A percentile compares a stretch with the other conserved stretches of the same genome.
These are phyloP conservation scores for Termitomyces sp. DNA, from an alignment of 768 basidiomycete species.

Conservation along the genomic window DNA sequence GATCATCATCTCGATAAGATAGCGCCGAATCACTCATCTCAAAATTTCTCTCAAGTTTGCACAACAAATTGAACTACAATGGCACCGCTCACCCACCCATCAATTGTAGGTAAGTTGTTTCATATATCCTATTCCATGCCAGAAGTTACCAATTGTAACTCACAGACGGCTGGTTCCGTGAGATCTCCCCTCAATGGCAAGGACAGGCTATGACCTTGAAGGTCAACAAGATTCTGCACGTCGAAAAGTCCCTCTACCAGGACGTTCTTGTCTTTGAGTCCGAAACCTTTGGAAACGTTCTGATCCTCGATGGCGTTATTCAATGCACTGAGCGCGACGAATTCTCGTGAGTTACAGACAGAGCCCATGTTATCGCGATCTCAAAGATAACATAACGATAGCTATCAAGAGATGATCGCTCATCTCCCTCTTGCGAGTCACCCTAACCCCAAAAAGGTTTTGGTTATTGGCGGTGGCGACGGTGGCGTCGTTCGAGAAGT, in stretches of 20 bases:
- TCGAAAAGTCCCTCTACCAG: conserved; percentile 91
- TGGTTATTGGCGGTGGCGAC: conserved; percentile 98
- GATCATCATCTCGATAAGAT: conserved; percentile 10
- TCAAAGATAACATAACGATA: conserved; percentile 27
- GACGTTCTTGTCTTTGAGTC: conserved; percentile 98
- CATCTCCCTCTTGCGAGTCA: conserved; percentile 96
- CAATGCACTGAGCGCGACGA: conserved; percentile 99
- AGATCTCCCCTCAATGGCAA: conserved; percentile 94
- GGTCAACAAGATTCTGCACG: conserved; percentile 92
- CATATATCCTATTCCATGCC: conserved; percentile 2
- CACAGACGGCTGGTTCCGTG: conserved; percentile 91
- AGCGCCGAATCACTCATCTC: conserved; percentile 4
- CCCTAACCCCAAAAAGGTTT: conserved; percentile 92
- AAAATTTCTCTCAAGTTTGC: conserved; percentile 6
- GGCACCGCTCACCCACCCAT: conserved; percentile 55
- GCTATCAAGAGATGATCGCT: conserved; percentile 99
- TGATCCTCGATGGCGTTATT: conserved; percentile 92
- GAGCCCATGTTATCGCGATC: conserved; percentile 1
- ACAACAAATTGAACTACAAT: conserved; percentile 24
- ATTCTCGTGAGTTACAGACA: conserved; percentile 72
- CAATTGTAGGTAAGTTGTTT: conserved; percentile 46
- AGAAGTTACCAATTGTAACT: not conserved
- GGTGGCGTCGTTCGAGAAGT: conserved; percentile 98
- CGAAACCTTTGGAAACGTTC: conserved; percentile 94
- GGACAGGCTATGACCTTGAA: conserved; percentile 97